A percentile compares a stretch with the other conserved stretches of the same genome.
Evolutionary conservation across 768 basidiomycete species (phyloP).

Genomic region (Mycena metata): DNA sequence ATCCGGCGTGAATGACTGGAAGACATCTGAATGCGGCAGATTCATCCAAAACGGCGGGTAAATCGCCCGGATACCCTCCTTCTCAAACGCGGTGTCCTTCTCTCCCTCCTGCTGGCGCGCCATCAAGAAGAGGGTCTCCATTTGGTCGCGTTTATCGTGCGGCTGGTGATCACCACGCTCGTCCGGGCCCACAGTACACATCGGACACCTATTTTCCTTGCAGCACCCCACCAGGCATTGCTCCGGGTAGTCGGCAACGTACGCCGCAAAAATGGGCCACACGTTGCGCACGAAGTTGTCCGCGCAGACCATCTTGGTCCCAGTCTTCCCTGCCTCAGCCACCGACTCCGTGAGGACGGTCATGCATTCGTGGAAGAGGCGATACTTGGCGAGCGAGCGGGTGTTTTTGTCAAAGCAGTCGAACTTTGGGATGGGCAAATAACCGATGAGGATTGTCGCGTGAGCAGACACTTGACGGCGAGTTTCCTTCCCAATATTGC

Average conservation of each 20-base stretch:
- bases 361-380: slow-evolving; percentile 52
- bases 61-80: slow-evolving; percentile 32
- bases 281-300: too few relatives aligned
- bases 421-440: slow-evolving; percentile 51
- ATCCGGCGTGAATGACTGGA: slow-evolving; percentile 16
- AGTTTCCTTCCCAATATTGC: slow-evolving; percentile 46
- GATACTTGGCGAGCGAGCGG: slow-evolving; percentile 16
- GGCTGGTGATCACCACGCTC: slow-evolving; percentile 14
- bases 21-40: slow-evolving; percentile 57
- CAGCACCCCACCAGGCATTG: not conserved
- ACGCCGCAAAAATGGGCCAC: too few relatives aligned
- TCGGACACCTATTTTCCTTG: slow-evolving; percentile 33
- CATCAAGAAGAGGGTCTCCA: slow-evolving; percentile 32
- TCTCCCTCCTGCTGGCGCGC: slow-evolving; percentile 34
- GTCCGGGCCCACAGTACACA: slow-evolving; percentile 34
- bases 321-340: slow-evolving; percentile 2
- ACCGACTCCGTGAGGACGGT: slow-evolving; percentile 43
- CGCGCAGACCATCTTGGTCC: too few relatives aligned
- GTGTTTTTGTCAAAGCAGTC: slow-evolving; percentile 28
- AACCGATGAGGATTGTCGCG: slow-evolving; percentile 49
- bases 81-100: slow-evolving; percentile 36
- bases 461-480: slow-evolving; percentile 42
- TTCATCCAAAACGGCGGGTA: slow-evolving; percentile 55
- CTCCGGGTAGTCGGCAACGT: too few relatives aligned
- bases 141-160: not conserved